Percentiles rank a stretch among this genome's conserved stretches.
phyloP scores from a whole-genome alignment of 345 rosid species.

The Syzygium aromaticum region DNA sequence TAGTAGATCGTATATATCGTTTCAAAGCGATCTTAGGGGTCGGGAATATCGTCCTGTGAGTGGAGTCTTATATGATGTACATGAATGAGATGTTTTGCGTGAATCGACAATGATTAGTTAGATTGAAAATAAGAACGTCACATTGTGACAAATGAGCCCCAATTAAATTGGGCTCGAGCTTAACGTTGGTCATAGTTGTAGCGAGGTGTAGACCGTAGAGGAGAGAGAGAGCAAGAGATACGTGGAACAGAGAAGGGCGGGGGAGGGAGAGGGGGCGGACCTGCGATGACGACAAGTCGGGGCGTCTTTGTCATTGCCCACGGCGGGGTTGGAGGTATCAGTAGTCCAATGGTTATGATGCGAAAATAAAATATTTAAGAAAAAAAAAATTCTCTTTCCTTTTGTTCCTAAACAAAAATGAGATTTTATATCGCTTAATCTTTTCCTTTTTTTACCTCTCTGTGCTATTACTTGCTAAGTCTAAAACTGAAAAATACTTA shows the following conservation, averaged over 20 bases:
- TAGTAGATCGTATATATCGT: rapidly evolving
- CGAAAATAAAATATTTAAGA: no score
- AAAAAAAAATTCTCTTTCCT: no score
- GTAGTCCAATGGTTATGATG: not conserved
- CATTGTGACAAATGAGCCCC: not conserved
- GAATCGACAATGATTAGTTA: rapidly evolving
- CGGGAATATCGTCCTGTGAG: no score
- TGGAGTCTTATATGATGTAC: no score
- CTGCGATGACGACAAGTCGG: not conserved
- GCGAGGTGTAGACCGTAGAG: not conserved
- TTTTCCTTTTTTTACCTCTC: no score
- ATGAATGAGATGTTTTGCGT: not conserved
- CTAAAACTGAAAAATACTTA: no score
- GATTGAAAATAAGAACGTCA: not conserved
- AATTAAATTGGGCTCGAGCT: not conserved
- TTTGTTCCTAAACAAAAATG: no score
- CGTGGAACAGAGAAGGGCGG: not conserved
- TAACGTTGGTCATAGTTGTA: not conserved
- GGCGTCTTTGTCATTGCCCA: not conserved
- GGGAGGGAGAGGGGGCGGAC: not conserved
- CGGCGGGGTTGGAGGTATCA: not conserved
- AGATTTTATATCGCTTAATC: no score
- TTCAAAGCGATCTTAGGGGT: not conserved
- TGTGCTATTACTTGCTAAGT: no score
- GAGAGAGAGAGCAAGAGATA: no score